These are phyloP conservation scores for Fulvia fulva DNA, from an alignment of 2,329 filamentous ascomycete species.

Conservation along the genomic window DNA sequence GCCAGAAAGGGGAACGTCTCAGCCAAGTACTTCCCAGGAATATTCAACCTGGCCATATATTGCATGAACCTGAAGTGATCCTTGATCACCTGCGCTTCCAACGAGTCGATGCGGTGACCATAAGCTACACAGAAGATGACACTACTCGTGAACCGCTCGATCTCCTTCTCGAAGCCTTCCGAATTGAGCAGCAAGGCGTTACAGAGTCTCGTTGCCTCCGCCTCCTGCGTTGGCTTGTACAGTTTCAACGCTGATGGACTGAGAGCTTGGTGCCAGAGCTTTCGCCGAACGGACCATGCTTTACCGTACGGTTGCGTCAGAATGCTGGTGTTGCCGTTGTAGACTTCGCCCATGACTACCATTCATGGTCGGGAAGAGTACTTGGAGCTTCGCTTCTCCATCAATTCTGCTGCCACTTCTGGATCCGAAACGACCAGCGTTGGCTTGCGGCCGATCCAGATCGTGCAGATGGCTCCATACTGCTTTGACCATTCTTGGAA, in stretches of 20 bases:
- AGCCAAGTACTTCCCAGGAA: constrained; percentile 44
- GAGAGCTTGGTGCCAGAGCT: constrained; percentile 43
- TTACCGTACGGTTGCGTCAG: constrained; percentile 50
- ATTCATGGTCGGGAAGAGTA: constrained; percentile 38
- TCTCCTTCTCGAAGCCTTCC: constrained; percentile 42
- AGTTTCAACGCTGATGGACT: constrained; percentile 42
- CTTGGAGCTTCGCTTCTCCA: constrained; percentile 36
- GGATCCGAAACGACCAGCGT: constrained; percentile 46
- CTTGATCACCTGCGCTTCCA: constrained; percentile 46
- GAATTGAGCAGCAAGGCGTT: constrained; percentile 40
- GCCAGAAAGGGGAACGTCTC: constrained; percentile 46
- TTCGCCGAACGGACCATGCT: constrained; percentile 44
- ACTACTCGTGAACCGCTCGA: constrained; percentile 48
- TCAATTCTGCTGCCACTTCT: constrained; percentile 41
- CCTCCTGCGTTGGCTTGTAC: constrained; percentile 49
- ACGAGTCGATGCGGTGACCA: constrained; percentile 48
- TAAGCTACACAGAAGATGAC: constrained; percentile 51
- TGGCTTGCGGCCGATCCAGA: constrained; percentile 47
- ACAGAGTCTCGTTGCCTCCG: constrained; percentile 47
- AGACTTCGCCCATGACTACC: constrained; percentile 45
- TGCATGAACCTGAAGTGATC: constrained; percentile 49
- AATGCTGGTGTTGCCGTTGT: constrained; percentile 43
- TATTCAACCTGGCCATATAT: constrained; percentile 46
- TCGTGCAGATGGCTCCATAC: constrained; percentile 48
- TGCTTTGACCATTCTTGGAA: constrained; percentile 43